A percentile compares a stretch with the other conserved stretches of the same genome.
Conservation (phyloP, 2,329 filamentous ascomycete species). For the Cercospora sesami region DNA sequence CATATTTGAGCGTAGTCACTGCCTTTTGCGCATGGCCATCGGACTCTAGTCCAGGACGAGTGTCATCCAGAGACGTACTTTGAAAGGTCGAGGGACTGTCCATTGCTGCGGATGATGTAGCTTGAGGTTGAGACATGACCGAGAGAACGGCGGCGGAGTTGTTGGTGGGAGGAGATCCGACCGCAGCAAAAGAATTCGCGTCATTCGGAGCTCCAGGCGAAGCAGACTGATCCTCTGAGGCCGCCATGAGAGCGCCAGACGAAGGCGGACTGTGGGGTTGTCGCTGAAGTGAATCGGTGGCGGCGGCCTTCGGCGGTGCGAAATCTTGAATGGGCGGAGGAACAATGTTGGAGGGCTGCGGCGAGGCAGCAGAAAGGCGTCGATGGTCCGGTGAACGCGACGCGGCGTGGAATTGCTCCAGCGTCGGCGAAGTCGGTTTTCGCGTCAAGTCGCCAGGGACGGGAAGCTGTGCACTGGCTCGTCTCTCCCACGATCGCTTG, state of each 20-base stretch:
- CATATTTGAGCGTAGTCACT: slow-evolving; percentile 48
- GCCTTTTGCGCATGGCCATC: slow-evolving; percentile 46
- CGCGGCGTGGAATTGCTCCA: slow-evolving; percentile 51
- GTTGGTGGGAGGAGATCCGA: not conserved
- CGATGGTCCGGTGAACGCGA: slow-evolving; percentile 49
- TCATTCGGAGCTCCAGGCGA: not conserved
- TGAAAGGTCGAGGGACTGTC: slow-evolving; percentile 6
- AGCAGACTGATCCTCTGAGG: not conserved
- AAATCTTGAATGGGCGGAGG: slow-evolving; percentile 46
- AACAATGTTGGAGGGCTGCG: slow-evolving; percentile 38
- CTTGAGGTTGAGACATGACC: not conserved
- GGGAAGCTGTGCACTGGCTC: slow-evolving; percentile 31
- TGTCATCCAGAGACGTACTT: slow-evolving; percentile 38
- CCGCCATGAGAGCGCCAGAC: not conserved
- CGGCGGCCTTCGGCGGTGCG: not conserved
- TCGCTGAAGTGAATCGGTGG: not conserved
- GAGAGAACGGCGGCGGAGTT: not conserved
- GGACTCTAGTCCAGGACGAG: slow-evolving; percentile 30
- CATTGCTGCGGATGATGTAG: not conserved
- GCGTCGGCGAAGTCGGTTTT: slow-evolving; percentile 43
- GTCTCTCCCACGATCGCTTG: slow-evolving; percentile 30
- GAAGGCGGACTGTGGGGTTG: not conserved
- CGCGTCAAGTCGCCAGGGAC: not conserved
- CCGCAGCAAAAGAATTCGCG: not conserved
- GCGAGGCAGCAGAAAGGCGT: slow-evolving; percentile 39